These are phyloP conservation scores for Penicillium parvum DNA, from an alignment of 495 filamentous ascomycete species.

Conservation along the genomic window DNA sequence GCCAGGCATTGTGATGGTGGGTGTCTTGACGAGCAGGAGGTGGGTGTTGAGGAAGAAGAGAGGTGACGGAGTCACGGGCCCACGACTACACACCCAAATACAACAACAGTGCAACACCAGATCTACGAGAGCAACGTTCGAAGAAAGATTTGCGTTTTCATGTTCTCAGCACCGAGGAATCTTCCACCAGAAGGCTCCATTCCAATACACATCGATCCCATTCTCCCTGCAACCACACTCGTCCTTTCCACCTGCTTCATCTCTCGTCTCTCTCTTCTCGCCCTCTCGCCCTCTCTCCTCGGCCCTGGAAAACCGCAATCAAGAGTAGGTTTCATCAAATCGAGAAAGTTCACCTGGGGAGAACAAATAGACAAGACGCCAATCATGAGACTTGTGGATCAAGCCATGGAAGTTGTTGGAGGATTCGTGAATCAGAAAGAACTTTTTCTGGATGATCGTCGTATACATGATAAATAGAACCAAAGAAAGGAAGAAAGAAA, in stretches of 20 bases:
- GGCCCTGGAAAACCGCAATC: conserved; percentile 29
- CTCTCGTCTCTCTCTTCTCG: conserved; percentile 8
- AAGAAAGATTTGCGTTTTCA: conserved; percentile 23
- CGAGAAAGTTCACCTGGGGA: conserved; percentile 30
- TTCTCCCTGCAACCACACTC: conserved; percentile 19
- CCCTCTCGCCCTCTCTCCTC: conserved; percentile 19
- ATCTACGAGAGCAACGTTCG: not conserved
- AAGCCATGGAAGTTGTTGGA: conserved; percentile 6
- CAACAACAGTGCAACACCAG: not conserved
- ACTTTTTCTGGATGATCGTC: conserved; percentile 41
- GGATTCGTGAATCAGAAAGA: conserved; percentile 29
- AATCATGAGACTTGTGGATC: conserved; percentile 39
- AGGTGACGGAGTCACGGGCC: conserved; percentile 8
- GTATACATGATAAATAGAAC: conserved; percentile 38
- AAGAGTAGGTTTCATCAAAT: conserved; percentile 27
- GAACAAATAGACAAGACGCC: conserved; percentile 41
- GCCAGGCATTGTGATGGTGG: conserved; percentile 37
- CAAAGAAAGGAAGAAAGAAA: conserved; percentile 2
- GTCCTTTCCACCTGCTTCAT: conserved; percentile 13
- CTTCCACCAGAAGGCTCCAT: conserved; percentile 19
- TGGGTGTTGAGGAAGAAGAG: not conserved
- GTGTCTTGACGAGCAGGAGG: not conserved
- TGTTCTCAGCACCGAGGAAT: conserved; percentile 28
- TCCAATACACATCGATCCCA: conserved; percentile 20
- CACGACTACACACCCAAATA: not conserved